Conservation (phyloP, 1,139 yeast species). For the Debaryomycetaceae sp. region DNA sequence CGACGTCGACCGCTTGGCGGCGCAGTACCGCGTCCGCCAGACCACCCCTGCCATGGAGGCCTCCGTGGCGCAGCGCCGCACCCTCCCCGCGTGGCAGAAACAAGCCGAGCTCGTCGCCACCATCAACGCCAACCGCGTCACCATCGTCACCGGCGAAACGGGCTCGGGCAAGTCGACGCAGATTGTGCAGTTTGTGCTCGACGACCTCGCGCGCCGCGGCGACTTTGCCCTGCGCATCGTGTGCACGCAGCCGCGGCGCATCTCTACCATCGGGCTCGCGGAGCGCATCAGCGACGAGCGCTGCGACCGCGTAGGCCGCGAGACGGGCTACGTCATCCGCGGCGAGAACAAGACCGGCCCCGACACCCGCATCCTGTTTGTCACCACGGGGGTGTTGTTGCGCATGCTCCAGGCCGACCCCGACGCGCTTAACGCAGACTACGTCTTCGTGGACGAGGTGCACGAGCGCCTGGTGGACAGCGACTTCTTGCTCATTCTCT, state of each 20-base stretch:
- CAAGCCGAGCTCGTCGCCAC: constrained; percentile 49
- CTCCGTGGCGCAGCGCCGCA: constrained; percentile 36
- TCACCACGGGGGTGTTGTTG: constrained; percentile 88
- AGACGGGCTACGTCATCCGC: constrained; percentile 85
- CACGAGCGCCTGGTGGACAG: constrained; percentile 93
- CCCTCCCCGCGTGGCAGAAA: constrained; percentile 83
- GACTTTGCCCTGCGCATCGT: constrained; percentile 58
- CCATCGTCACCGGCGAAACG: constrained; percentile 90
- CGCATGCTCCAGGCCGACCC: constrained; percentile 67
- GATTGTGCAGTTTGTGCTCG: constrained; percentile 83
- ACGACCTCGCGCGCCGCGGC: constrained; percentile 45
- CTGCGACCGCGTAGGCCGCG: constrained; percentile 60
- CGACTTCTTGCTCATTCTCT: constrained; percentile 74
- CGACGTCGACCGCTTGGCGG: constrained; percentile 9
- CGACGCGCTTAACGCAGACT: constrained; percentile 38
- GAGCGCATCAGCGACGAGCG: constrained; percentile 90
- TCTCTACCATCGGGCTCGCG: constrained; percentile 91
- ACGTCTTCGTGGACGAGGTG: constrained; percentile 87
- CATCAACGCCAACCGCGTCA: constrained; percentile 57
- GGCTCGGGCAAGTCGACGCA: constrained; percentile 97
- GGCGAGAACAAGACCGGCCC: constrained; percentile 73
- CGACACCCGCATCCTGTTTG: constrained; percentile 71
- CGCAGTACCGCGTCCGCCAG: constrained; percentile 22
- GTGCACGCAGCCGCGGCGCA: constrained; percentile 95
- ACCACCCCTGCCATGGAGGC: constrained; percentile 15